phyloP scores from a whole-genome alignment of 345 rosid genomes.

The Eutrema japonicum region DNA sequence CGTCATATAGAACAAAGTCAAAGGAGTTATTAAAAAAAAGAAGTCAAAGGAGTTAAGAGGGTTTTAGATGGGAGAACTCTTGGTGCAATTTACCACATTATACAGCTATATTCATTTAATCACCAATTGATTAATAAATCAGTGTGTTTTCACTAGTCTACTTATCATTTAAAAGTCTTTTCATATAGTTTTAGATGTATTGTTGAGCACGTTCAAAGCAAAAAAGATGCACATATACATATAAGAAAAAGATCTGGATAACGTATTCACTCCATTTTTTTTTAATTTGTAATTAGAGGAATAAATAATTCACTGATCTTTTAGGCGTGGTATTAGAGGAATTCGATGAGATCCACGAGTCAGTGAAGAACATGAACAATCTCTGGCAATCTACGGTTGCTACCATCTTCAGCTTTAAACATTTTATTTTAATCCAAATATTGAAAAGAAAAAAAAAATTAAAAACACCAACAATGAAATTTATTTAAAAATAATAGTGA shows the following conservation, averaged over 20 bases:
- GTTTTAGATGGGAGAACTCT: slow-evolving; percentile 6
- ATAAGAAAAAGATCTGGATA: background rate
- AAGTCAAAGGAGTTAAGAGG: too few species aligned
- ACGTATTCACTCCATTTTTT: background rate
- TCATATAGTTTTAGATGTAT: background rate
- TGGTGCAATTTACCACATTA: slow-evolving; percentile 22
- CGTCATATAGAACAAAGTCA: too few species aligned
- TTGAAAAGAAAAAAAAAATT: too few species aligned
- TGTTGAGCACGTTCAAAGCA: background rate
- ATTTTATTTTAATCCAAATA: background rate
- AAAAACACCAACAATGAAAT: too few species aligned
- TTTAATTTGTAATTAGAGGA: background rate
- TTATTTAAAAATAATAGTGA: too few species aligned
- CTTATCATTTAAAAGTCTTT: background rate
- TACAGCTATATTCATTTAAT: background rate
- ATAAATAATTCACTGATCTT: background rate
- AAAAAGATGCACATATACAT: background rate
- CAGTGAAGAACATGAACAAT: slow-evolving; percentile 53
- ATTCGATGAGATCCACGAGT: slow-evolving; percentile 54
- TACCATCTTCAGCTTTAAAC: slow-evolving; percentile 74
- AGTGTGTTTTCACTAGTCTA: background rate
- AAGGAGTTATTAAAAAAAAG: too few species aligned
- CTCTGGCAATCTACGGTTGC: slow-evolving; percentile 47
- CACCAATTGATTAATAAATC: background rate
- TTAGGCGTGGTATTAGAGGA: background rate